Evolutionary conservation across 1,284 basidiomycete species (phyloP), one percentile per base, ranked within the genome.

Genomic region (Melanopsichium pennsylvanicum): DNA sequence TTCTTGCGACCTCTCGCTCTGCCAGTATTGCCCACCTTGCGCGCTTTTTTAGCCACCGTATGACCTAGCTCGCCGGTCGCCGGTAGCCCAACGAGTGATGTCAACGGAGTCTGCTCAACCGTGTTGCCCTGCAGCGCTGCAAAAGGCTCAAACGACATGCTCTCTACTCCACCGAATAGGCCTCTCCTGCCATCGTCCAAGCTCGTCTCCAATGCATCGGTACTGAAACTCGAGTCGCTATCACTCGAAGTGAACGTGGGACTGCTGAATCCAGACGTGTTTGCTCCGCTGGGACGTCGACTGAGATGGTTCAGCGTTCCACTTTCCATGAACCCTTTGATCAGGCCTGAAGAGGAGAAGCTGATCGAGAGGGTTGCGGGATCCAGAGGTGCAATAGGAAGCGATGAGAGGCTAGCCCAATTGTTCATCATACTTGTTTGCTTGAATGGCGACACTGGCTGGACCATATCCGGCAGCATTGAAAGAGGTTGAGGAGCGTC

Each of bases 381-480:
- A 22, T 63, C 60, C 21, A 63, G 22, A 16, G 56, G 51, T 35
- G 41, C n/a, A n/a, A n/a, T 38, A 5, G 62, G 49, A 5, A 49
- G 38, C 35, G 64, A 44, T 1, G 58, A 41, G n/a, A 52, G 37
- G 39, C 33, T 58, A n/a, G n/a, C n/a, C 58, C 58, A 58, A n/a
- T n/a, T n/a, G 43, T 55, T 50, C 54, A 62, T 62, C 54, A 69
- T 58, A 6, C 55, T 54, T 12, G 59, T 58, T 37, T 57, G 42
- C 49, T 69, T 69, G 66, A 69, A 69, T 0, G 66, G 66, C 19
- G 66, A 69, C 9, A 68, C 52, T 2, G 58, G 55, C 41, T 62
- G 48, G 2, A 38, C 25, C 35, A 51, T 11, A 7, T 60, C 64
- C 1, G 58, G 48, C 15, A 60, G 33, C 16, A 56, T 19, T n/a